Evolutionary conservation across 2,329 filamentous ascomycete genomes (phyloP).

Genomic region (Trichoderma polysporum): DNA sequence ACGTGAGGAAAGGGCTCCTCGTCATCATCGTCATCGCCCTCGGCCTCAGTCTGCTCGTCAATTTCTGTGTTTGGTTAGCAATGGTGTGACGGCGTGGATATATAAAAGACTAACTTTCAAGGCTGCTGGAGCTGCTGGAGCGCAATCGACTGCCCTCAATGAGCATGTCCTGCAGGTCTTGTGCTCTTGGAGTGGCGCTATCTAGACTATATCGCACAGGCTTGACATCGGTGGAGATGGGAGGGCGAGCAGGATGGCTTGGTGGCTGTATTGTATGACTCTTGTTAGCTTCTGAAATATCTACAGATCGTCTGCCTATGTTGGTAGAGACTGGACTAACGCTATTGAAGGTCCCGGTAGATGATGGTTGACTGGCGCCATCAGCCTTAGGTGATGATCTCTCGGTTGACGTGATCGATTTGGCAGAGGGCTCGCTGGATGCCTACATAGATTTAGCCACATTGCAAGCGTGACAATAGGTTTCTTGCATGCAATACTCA

Average conservation of each 20-base stretch:
- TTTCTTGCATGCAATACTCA: constrained; percentile 41
- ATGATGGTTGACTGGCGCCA: constrained; percentile 24
- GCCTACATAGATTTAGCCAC: constrained; percentile 39
- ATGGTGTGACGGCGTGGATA: neutral
- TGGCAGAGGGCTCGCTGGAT: constrained; percentile 41
- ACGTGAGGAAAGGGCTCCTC: constrained; percentile 37
- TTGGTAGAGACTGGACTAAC: constrained; percentile 23
- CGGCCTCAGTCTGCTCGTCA: constrained; percentile 52
- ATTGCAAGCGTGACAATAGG: neutral
- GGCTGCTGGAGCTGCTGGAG: constrained; percentile 68
- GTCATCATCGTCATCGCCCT: constrained; percentile 56
- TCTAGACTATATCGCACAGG: constrained; percentile 65
- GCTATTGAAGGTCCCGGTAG: constrained; percentile 24
- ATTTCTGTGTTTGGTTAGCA: constrained; percentile 47
- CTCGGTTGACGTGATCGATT: constrained; percentile 37
- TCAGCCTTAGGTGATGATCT: constrained; percentile 41
- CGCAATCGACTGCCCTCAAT: constrained; percentile 55
- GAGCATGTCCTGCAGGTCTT: constrained; percentile 74
- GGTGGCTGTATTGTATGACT: constrained; percentile 3
- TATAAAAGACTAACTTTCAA: constrained; percentile 63
- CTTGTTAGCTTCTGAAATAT: constrained; percentile 5
- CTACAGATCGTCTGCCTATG: neutral
- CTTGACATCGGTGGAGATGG: constrained; percentile 72
- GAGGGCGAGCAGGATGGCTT: constrained; percentile 58
- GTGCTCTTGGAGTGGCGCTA: constrained; percentile 75